Conservation (phyloP, 371 early-diverging fungal genomes). For the Rhizopus sp. region DNA sequence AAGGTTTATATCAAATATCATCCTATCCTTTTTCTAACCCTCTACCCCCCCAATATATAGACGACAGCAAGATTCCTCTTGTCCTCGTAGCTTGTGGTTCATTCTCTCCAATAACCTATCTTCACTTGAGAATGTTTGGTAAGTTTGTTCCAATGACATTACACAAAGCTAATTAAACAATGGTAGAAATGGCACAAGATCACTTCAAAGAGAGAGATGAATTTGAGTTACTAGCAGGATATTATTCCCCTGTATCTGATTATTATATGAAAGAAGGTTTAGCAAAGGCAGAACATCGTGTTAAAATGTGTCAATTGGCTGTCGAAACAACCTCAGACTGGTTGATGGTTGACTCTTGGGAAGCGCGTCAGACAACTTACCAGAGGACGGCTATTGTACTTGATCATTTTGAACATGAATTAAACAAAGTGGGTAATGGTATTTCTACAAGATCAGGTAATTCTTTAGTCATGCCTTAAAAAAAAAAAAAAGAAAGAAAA, state of each 20-base stretch:
- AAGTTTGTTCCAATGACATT: constrained; percentile 73
- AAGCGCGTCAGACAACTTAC: constrained; percentile 77
- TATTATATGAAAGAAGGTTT: constrained; percentile 91
- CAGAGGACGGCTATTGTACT: constrained; percentile 91
- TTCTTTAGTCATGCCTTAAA: too few species aligned
- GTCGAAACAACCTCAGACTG: constrained; percentile 79
- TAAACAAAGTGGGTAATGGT: constrained; percentile 74
- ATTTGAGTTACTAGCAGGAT: constrained; percentile 91
- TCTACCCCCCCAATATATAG: constrained; percentile 39
- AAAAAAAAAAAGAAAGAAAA: too few species aligned
- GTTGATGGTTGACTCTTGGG: constrained; percentile 98
- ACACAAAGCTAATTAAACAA: constrained; percentile 78
- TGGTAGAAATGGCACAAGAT: constrained; percentile 92
- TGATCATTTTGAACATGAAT: constrained; percentile 89
- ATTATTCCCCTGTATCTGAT: constrained; percentile 96
- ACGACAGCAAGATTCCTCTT: constrained; percentile 84
- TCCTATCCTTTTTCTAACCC: background rate
- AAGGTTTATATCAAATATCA: constrained; percentile 14
- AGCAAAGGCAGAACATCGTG: constrained; percentile 84
- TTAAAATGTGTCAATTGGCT: constrained; percentile 92
- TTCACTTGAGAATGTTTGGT: constrained; percentile 98
- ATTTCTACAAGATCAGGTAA: constrained; percentile 26
- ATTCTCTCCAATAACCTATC: constrained; percentile 95
- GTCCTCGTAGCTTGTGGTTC: constrained; percentile 97
- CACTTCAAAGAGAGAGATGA: constrained; percentile 68